Evolutionary conservation across 208 protist species (phyloP).

Genomic region (Vickermania ingenoplastis): DNA sequence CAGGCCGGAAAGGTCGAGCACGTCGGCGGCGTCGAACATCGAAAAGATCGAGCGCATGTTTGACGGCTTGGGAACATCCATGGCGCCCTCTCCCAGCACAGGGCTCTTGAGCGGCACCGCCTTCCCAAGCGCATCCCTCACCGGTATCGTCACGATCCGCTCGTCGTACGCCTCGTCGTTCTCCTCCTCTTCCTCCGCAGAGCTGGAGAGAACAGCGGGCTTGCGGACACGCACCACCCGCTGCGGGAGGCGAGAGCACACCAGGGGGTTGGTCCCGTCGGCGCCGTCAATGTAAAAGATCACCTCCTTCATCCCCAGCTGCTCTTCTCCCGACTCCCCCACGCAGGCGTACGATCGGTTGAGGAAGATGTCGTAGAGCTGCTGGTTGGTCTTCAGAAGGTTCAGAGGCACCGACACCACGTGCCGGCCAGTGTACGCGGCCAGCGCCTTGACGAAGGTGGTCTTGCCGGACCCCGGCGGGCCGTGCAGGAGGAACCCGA

Average conservation of each 20-base stretch:
- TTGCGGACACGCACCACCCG: constrained; percentile 18
- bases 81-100: not conserved
- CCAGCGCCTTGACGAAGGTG: constrained; percentile 98
- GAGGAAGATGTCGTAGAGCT: constrained; percentile 86
- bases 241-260: constrained; percentile 44
- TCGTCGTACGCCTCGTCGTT: constrained; percentile 12
- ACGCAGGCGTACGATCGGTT: constrained; percentile 36
- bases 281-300: constrained; percentile 85
- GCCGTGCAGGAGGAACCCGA: constrained; percentile 98
- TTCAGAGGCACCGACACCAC: constrained; percentile 65
- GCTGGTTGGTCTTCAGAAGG: constrained; percentile 75
- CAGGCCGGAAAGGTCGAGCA: constrained; percentile 77
- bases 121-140: not conserved
- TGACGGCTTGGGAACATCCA: not conserved
- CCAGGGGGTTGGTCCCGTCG: constrained; percentile 52
- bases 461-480: constrained; percentile 96
- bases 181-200: constrained; percentile 1
- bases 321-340: constrained; percentile 34
- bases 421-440: constrained; percentile 96
- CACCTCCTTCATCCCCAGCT: constrained; percentile 53
- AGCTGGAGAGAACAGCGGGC: constrained; percentile 13
- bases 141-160: constrained; percentile 8
- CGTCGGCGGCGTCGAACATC: constrained; percentile 38
- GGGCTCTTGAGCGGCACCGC: not conserved
- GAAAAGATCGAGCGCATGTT: constrained; percentile 14